Evolutionary conservation across 257 asterid genomes (phyloP).

Genomic region (Petunia axillaris): DNA sequence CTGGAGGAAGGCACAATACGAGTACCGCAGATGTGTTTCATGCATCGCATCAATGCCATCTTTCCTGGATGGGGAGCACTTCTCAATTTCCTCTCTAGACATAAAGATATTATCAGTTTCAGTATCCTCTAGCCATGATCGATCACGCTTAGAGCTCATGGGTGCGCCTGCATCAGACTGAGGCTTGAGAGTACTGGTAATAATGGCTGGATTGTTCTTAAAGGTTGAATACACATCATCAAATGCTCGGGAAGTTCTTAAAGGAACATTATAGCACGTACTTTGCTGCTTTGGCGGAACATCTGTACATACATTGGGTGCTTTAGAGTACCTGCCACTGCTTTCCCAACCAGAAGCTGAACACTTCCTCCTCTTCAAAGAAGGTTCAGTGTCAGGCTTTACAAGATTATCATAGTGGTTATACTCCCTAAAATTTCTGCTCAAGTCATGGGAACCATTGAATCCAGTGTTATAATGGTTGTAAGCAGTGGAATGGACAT

Average conservation of each 20-base stretch:
- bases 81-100: slow-evolving; percentile 92
- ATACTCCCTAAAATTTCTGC: slow-evolving; percentile 42
- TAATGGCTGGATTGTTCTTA: slow-evolving; percentile 35
- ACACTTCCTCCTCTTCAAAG: slow-evolving; percentile 73
- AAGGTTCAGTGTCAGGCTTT: slow-evolving; percentile 52
- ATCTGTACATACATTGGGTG: slow-evolving; percentile 29
- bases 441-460: slow-evolving; percentile 30
- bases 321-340: slow-evolving; percentile 52
- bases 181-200: not conserved
- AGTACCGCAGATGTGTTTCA: slow-evolving; percentile 84
- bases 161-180: slow-evolving; percentile 40
- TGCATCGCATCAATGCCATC: slow-evolving; percentile 85
- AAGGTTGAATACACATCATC: slow-evolving; percentile 32
- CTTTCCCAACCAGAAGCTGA: slow-evolving; percentile 54
- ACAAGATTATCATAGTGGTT: slow-evolving; percentile 37
- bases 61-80: slow-evolving; percentile 88
- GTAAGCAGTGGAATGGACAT: slow-evolving; percentile 36
- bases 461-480: slow-evolving; percentile 39
- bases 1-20: slow-evolving; percentile 91
- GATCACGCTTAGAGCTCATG: slow-evolving; percentile 61
- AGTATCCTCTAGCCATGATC: slow-evolving; percentile 71
- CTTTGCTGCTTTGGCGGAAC: slow-evolving; percentile 29
- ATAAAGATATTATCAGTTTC: slow-evolving; percentile 53
- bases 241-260: slow-evolving; percentile 36
- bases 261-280: slow-evolving; percentile 31